Evolutionary conservation across 2,329 filamentous ascomycete genomes (phyloP), one percentile per base, ranked within the genome.

Genomic region (Arthroderma sp.): DNA sequence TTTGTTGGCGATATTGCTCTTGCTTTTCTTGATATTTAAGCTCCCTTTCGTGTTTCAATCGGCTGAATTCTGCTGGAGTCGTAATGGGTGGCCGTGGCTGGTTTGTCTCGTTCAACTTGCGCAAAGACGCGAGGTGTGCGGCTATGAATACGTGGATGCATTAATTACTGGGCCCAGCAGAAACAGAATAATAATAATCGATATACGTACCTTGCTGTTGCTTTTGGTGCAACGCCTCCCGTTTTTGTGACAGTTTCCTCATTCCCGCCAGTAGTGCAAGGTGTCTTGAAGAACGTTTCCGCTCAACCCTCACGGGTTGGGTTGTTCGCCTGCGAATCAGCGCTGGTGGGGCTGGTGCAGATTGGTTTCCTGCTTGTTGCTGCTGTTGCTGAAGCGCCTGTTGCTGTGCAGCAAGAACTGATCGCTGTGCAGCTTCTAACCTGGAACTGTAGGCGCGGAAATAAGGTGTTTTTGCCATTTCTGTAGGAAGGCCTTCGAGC

Each of bases 391-490:
- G 62, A 43, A 65, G 56, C 30, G 62, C 64, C 47, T 65, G 66
- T 55, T 78, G 73, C 45, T 76, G 74, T 46, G 77, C 71, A 9
- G 74, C 71, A 47, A 74, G 64, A 4, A 78, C 70, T 38, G 72
- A 74, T 50, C 75, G 70, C 45, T 78, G 74, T 28, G 78, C 78
- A 44, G 75, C 71, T 54, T 83, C 78, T 37, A 82, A 66, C 34
- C 79, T 67, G 45, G 73, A 68, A 49, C 77, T 77, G 55, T 81
- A 82, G 7, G 77, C 77, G 57, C 87, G 85, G 72, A 96, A 98
- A 61, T 96, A 98, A 38, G 88, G 83, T 0, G 86, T 94, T 66
- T 94, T 94, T 11, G 83, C 81, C 82, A 96, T 93, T 52, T 98
- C 91, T 7, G 82, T 78, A 4, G 91, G 89, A 33, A 95, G 70